Conservation (phyloP, 1,139 yeast genomes). For the Candida buenavistaensis region DNA sequence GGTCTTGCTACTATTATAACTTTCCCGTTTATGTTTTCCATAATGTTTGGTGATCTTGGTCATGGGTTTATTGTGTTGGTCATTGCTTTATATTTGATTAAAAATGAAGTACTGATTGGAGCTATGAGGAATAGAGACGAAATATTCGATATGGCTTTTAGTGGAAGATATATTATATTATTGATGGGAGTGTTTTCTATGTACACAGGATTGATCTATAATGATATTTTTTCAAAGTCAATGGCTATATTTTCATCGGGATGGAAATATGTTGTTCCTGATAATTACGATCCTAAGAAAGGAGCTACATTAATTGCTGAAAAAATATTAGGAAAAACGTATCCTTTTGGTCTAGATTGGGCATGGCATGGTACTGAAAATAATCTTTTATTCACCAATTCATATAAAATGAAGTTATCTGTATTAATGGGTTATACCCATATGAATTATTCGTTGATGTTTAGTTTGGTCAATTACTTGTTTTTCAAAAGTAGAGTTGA, state of each 20-base stretch:
- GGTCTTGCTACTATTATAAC: constrained; percentile 94
- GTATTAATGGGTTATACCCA: constrained; percentile 93
- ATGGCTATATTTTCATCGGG: constrained; percentile 85
- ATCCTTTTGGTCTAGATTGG: constrained; percentile 86
- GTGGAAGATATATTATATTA: constrained; percentile 85
- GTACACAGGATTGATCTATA: constrained; percentile 90
- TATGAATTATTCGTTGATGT: constrained; percentile 87
- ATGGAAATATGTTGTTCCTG: constrained; percentile 81
- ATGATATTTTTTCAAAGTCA: constrained; percentile 88
- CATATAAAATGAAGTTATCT: constrained; percentile 95
- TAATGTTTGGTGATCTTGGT: constrained; percentile 98
- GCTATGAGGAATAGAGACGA: constrained; percentile 78
- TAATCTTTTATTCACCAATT: constrained; percentile 83
- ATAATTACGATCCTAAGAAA: constrained; percentile 59
- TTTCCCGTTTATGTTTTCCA: constrained; percentile 98
- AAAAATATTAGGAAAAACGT: constrained; percentile 55
- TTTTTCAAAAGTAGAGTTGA: constrained; percentile 78
- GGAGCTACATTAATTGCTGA: constrained; percentile 57
- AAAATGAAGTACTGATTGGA: constrained; percentile 65
- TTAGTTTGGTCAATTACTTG: constrained; percentile 78
- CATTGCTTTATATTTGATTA: constrained; percentile 69
- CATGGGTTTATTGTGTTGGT: constrained; percentile 82
- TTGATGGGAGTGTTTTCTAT: constrained; percentile 93
- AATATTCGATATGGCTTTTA: constrained; percentile 93
- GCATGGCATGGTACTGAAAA: constrained; percentile 98